A percentile compares a stretch with the other conserved stretches of the same genome.
Conservation (phyloP, 306 rosid genomes). For the Mimosa pudica region DNA sequence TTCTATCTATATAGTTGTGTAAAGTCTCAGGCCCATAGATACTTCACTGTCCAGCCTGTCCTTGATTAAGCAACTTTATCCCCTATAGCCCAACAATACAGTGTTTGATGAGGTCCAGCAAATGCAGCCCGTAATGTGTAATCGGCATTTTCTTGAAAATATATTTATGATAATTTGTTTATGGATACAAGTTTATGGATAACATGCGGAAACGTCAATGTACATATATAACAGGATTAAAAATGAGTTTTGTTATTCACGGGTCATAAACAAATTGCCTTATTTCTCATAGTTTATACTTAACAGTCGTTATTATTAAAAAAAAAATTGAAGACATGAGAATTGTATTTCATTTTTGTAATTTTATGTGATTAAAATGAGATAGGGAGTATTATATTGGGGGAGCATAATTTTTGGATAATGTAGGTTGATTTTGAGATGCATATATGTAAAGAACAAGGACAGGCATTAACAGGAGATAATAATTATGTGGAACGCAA, state of each 20-base stretch:
- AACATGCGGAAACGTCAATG: not conserved
- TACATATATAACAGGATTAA: too few species aligned
- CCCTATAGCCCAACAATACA: not conserved
- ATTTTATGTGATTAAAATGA: not conserved
- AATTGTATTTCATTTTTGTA: not conserved
- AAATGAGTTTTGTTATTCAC: not conserved
- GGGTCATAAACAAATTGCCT: not conserved
- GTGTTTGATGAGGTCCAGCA: not conserved
- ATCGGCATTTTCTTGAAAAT: too few species aligned
- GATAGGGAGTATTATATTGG: not conserved
- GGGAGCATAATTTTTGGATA: not conserved
- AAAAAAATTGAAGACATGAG: not conserved
- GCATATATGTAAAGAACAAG: not conserved
- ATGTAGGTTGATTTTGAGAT: not conserved
- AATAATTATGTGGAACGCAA: conserved; percentile 24
- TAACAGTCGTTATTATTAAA: not conserved
- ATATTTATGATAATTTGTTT: too few species aligned
- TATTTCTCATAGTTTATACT: not conserved
- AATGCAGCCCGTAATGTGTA: not conserved
- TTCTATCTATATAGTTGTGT: not conserved
- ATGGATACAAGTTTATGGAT: too few species aligned
- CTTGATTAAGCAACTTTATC: not conserved
- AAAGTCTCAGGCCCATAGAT: not conserved
- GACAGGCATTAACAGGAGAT: conserved; percentile 17
- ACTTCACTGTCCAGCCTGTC: not conserved